Conservation (phyloP, 345 rosid genomes). For the Citrus sinensis region DNA sequence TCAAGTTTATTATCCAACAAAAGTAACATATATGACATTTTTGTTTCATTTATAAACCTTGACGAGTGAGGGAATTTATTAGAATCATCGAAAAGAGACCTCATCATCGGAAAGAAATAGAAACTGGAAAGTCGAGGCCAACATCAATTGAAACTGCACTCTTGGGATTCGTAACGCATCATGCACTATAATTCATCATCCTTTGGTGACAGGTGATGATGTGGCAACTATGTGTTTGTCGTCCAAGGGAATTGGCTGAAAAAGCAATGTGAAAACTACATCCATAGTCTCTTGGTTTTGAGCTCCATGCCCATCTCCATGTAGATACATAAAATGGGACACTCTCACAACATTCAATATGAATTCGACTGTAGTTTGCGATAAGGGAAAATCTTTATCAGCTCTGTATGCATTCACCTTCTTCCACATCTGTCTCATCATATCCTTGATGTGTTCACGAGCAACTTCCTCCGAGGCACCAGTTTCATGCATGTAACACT, state of each 20-base stretch:
- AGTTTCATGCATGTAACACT: slow-evolving; percentile 28
- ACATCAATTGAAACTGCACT: no score
- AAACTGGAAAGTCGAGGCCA: no score
- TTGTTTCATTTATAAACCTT: no score
- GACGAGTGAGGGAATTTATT: no score
- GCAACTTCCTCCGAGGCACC: slow-evolving; percentile 25
- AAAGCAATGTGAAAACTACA: background rate
- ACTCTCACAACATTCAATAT: slow-evolving; percentile 6
- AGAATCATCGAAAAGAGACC: no score
- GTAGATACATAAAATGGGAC: background rate
- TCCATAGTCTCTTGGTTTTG: background rate
- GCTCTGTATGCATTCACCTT: slow-evolving; percentile 13
- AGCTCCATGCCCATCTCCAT: slow-evolving; percentile 13
- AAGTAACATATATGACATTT: no score
- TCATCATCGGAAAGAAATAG: no score
- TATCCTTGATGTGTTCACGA: slow-evolving; percentile 15
- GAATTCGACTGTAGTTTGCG: background rate
- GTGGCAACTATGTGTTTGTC: no score
- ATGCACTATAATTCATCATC: no score
- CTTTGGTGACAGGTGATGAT: no score
- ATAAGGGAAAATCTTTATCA: background rate
- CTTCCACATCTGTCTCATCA: slow-evolving; percentile 25
- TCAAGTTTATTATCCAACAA: no score
- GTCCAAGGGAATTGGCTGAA: background rate
- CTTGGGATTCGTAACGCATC: no score